These are phyloP conservation scores for Nothophoma quercina DNA, from an alignment of 2,329 filamentous ascomycete species.

Conservation along the genomic window DNA sequence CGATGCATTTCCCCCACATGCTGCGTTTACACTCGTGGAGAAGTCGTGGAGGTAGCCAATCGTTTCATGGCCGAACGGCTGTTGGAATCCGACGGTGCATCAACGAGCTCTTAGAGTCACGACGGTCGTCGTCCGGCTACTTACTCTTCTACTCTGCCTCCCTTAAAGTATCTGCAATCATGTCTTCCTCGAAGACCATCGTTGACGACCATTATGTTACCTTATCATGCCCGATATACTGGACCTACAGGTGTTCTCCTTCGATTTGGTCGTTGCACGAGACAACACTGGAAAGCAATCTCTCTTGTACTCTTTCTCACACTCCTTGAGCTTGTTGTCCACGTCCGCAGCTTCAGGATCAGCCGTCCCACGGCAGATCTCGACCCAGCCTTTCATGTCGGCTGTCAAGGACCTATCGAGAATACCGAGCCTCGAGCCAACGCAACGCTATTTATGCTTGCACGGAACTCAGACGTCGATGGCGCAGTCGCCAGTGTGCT, in stretches of 20 bases:
- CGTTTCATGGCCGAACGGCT: no score
- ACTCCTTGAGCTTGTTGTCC: conserved; percentile 19
- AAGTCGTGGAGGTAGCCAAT: no score
- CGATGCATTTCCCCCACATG: not conserved
- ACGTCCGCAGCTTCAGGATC: conserved; percentile 15
- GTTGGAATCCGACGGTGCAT: no score
- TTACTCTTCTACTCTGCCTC: no score
- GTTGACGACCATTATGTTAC: no score
- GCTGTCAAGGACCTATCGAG: conserved; percentile 16
- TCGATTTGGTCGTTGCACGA: no score
- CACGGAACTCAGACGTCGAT: conserved; percentile 84
- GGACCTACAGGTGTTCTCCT: no score
- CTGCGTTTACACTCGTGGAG: not conserved
- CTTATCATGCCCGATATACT: no score
- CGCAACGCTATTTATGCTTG: conserved; percentile 86
- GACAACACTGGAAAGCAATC: conserved; percentile 21
- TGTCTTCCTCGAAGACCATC: no score
- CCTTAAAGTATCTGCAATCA: no score
- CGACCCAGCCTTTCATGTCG: conserved; percentile 22
- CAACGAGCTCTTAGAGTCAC: no score
- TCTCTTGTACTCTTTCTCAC: not conserved
- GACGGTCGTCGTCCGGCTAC: no score
- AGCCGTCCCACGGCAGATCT: conserved; percentile 12
- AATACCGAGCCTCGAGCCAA: conserved; percentile 72
- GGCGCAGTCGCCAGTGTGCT: conserved; percentile 74